These are phyloP conservation scores for Plasmodium chabaudi DNA, from an alignment of 169 alveolate species.

Conservation along the genomic window DNA sequence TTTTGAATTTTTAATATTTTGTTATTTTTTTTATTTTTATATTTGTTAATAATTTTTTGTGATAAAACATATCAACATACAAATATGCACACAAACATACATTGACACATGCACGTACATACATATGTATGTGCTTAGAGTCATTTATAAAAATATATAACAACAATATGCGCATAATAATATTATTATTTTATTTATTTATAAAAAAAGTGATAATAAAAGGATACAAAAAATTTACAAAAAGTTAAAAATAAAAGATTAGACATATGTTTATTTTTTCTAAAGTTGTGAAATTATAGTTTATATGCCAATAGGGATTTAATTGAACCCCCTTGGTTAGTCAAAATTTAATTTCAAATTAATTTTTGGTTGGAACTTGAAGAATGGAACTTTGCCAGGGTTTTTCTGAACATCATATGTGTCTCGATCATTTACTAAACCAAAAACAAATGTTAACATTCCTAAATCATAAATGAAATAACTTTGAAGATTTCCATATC, in stretches of 20 bases:
- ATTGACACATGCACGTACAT: neutral
- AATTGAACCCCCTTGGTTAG: neutral
- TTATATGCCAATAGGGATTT: no score
- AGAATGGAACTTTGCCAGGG: constrained; percentile 77
- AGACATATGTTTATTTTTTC: no score
- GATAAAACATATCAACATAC: neutral
- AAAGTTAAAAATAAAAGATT: no score
- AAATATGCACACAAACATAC: neutral
- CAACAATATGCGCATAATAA: no score
- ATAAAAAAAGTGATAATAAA: no score
- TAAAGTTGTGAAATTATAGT: no score
- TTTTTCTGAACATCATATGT: constrained; percentile 81
- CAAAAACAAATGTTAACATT: constrained; percentile 79
- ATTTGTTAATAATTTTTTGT: neutral
- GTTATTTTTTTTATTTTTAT: neutral
- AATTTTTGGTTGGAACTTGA: constrained; percentile 81
- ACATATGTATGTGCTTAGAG: neutral
- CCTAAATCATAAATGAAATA: constrained; percentile 80
- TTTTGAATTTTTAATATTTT: neutral
- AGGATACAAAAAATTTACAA: no score
- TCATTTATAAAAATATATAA: neutral
- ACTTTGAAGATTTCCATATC: constrained; percentile 82
- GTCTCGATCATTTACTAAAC: constrained; percentile 79
- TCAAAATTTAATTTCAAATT: constrained; percentile 79
- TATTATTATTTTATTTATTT: no score